Evolutionary conservation across 768 basidiomycete species (phyloP), one percentile per base, ranked within the genome.

Genomic region (Psilocybe cubensis): DNA sequence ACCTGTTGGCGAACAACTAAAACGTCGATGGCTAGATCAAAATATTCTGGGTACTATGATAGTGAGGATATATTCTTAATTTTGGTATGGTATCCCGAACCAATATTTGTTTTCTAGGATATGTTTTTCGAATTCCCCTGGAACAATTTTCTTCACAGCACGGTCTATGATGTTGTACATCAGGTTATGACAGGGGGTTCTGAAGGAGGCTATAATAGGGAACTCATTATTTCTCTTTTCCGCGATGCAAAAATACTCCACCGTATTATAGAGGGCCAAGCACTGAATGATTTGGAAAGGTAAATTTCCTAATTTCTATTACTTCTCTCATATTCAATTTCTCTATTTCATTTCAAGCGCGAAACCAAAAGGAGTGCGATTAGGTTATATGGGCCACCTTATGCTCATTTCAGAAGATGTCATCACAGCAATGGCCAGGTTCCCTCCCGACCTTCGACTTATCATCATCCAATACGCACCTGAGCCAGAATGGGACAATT

Each of bases 371-470:
- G 86, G 89, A 20, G 82, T 90, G 31, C 86, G 96, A 25, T 72
- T 96, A 41, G 96, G 95, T 2, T 96, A 93, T 74, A 98, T 98
- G 96, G 96, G 96, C 0, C 96, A 99, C 70, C 82, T 98, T 14
- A 92, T 91, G 11, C 85, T 98, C 62, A 94, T 99, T 64, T 89
- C 95, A 0, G 97, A 98, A 72, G 96, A 98, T 66, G 87, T 97
- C 18, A 88, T 97, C 68, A 86, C 86, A 55, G 91, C 96, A 8
- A 82, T 98, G 57, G 88, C 93, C 20, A 88, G 91, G 51, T 95
- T 92, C 74, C 94, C 96, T 0, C 78, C 83, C 14, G 93, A 95
- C 27, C 79, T 97, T 21, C 81, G 86, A 23, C 76, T 79, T 1
- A 74, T 79, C 55, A 83, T 97, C 57, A 78, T 83, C 43, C 76